Percentiles rank a stretch among this genome's conserved stretches.
Evolutionary conservation across 2,329 filamentous ascomycete genomes (phyloP).

Genomic region (Pseudocercospora musae): DNA sequence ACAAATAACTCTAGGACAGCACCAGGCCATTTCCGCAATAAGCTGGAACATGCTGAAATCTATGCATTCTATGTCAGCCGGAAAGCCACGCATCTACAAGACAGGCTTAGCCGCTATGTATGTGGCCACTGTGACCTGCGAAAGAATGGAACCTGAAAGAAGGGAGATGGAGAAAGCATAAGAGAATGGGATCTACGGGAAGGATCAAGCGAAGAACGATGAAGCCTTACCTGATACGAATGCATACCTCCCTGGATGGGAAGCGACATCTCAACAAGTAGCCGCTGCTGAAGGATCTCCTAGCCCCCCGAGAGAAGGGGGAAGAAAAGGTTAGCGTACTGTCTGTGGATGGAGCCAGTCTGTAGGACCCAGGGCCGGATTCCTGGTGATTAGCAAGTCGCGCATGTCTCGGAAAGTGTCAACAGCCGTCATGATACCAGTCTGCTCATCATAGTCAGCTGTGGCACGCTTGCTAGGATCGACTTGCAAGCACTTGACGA

Average conservation of each 20-base stretch:
- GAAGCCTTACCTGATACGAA: background rate
- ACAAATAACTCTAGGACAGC: too few relatives aligned
- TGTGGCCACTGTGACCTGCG: too few relatives aligned
- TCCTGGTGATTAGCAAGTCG: background rate
- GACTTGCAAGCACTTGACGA: background rate
- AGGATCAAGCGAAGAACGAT: background rate
- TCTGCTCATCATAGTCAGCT: background rate
- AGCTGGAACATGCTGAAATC: too few relatives aligned
- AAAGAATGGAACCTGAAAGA: too few relatives aligned
- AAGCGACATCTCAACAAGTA: background rate
- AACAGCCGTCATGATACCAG: background rate
- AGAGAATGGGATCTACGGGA: background rate
- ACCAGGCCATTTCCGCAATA: too few relatives aligned
- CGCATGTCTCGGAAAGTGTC: background rate
- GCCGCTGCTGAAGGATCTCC: background rate
- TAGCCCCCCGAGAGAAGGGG: background rate
- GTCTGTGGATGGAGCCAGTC: background rate
- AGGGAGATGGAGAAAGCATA: background rate
- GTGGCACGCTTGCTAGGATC: background rate
- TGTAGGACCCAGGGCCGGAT: background rate
- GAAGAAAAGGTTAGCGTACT: background rate
- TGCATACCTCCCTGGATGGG: background rate
- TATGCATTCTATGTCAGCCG: too few relatives aligned
- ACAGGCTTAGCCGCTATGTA: too few relatives aligned
- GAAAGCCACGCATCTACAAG: too few relatives aligned